Percentiles rank a stretch among this genome's conserved stretches.
Conservation (phyloP, 768 basidiomycete genomes). For the Sarcodon aspratus region DNA sequence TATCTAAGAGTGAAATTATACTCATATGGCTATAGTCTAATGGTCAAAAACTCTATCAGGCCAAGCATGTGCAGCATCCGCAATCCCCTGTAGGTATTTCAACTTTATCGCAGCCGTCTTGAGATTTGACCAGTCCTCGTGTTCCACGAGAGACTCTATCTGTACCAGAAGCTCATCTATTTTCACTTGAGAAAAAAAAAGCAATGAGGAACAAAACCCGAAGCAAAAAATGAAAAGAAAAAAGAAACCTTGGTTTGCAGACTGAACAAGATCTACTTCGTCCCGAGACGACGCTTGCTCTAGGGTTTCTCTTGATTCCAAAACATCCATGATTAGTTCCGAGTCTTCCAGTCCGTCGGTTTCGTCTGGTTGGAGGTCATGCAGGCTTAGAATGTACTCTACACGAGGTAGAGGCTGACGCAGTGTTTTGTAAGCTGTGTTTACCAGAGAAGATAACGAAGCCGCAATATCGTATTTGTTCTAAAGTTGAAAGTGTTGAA, state of each 20-base stretch:
- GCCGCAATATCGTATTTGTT: conserved; percentile 46
- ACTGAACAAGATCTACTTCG: conserved; percentile 38
- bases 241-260: conserved; percentile 43
- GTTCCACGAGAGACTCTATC: conserved; percentile 38
- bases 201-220: neutral
- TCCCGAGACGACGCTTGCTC: conserved; percentile 45
- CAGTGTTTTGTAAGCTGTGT: conserved; percentile 74
- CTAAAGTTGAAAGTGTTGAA: neutral
- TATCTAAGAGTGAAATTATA: no score
- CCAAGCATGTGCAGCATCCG: conserved; percentile 34
- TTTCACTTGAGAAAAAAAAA: conserved; percentile 29
- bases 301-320: conserved; percentile 70
- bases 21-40: no score
- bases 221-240: neutral
- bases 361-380: conserved; percentile 52
- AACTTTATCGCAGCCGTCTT: conserved; percentile 56
- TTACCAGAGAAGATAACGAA: conserved; percentile 61
- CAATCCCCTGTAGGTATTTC: conserved; percentile 60
- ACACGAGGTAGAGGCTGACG: conserved; percentile 62
- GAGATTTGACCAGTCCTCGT: conserved; percentile 41
- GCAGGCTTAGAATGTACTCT: conserved; percentile 66
- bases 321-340: conserved; percentile 61
- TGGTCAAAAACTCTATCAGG: conserved; percentile 3
- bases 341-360: conserved; percentile 62
- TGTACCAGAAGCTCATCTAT: conserved; percentile 32